Base-by-base conservation (phyloP, 495 filamentous ascomycete genomes). In the Neurospora pannonica region DNA sequence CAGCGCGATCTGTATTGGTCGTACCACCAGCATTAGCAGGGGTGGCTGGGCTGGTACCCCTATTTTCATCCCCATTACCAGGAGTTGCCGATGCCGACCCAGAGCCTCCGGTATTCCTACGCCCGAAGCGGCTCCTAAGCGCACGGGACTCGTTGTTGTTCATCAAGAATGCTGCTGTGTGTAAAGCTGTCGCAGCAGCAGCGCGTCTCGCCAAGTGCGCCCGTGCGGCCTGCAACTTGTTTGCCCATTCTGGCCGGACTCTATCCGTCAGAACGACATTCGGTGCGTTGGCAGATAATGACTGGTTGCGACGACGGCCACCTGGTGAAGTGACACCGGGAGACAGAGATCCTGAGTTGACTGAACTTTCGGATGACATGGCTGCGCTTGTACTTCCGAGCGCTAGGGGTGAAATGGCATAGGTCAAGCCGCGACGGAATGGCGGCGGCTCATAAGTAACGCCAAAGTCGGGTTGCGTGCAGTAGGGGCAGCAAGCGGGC, bases 141-240 rank as follows among this genome's bases (percentile, higher is more conserved):
- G 83, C 80, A 37, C 86, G 84, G 10, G 81, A 79, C 43, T 87
- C 85, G 34, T 82, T 78, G 43, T 88, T 89, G 15, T 92, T 91
- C 87, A 98, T 95, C 71, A 99, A 82, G 78, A 97, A 98, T 7
- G 96, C 97, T 5, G 96, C 96, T 60, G 95, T 97, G 77, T 99
- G 96, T 31, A 99, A 83, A 43, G 96, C 96, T 4, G 96, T 98
- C 4, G 96, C 96, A 11, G 96, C 96, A 0, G 96, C 96, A 46
- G 96, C 94, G 70, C 97, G 86, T 48, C 96, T 89, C 19, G 94
- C 90, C 39, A 93, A 89, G 78, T 98, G 94, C 24, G 92, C 89
- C 46, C 95, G 89, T 72, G 95, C 95, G 77, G 93, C 90, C 46
- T 92, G 89, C 46, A 99, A 85, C 82, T 98, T 99, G 71, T 91